Conservation (phyloP, 2,329 filamentous ascomycete genomes). For the Aureobasidium sp. region DNA sequence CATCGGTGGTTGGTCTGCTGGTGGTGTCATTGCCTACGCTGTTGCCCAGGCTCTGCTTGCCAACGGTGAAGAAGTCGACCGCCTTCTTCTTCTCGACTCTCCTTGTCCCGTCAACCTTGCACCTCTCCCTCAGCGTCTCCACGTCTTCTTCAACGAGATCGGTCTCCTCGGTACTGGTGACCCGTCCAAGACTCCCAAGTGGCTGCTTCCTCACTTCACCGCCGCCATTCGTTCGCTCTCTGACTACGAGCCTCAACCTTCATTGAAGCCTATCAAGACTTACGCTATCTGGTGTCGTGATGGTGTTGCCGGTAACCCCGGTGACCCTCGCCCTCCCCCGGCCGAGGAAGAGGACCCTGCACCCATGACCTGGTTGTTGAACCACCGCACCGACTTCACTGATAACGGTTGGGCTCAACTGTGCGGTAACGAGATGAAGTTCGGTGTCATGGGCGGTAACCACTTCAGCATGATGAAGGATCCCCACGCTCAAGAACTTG, state of each 20-base stretch:
- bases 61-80: slow-evolving; percentile 41
- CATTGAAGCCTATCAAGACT: slow-evolving; percentile 54
- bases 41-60: slow-evolving; percentile 42
- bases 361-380: slow-evolving; percentile 57
- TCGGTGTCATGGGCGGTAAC: slow-evolving; percentile 61
- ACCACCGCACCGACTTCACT: slow-evolving; percentile 64
- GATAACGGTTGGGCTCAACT: slow-evolving; percentile 63
- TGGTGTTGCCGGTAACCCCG: slow-evolving; percentile 60
- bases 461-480: slow-evolving; percentile 73
- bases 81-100: slow-evolving; percentile 45
- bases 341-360: slow-evolving; percentile 46
- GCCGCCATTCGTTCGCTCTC: slow-evolving; percentile 60
- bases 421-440: slow-evolving; percentile 55
- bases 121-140: slow-evolving; percentile 47
- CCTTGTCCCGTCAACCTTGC: slow-evolving; percentile 45
- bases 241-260: slow-evolving; percentile 58
- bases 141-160: slow-evolving; percentile 64
- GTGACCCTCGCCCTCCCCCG: slow-evolving; percentile 58
- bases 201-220: slow-evolving; percentile 66
- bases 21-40: slow-evolving; percentile 48
- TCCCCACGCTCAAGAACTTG: slow-evolving; percentile 28
- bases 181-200: slow-evolving; percentile 55
- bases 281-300: slow-evolving; percentile 65
- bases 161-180: slow-evolving; percentile 60
- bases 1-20: slow-evolving; percentile 48